Evolutionary conservation across 75 land plant species (phyloP), one percentile per base, ranked within the genome.

Genomic region (Cunninghamia lanceolata): DNA sequence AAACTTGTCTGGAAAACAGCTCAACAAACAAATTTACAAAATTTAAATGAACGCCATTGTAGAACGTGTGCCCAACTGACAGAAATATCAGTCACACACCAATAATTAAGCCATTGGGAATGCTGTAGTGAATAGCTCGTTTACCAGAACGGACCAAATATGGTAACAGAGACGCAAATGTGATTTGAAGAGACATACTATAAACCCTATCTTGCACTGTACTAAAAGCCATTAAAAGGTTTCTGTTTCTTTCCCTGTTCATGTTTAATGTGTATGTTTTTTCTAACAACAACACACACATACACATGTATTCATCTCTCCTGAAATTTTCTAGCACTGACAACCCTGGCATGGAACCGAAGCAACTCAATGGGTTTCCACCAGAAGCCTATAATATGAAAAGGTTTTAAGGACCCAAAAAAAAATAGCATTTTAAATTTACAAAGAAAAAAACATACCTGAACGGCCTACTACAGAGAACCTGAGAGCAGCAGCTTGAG

Each of bases 401-500:
- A 73, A 11, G 16, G 15, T 32, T 14, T 0, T 1, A 50, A 50
- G 1, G 16, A 2, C 0, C 4, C 10, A 9, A 28, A 9, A 25
- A 63, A 5, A 47, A 0, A 47, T 9, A 0, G 1, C 68, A 63
- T 28, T 28, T 63, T 6, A 4, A 63, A 21, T 28, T 63, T 63
- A 25, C 68, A 21, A 54, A 4, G 68, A 7, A 5, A 7, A 39
- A 45, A 80, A 45, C 46, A 80, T 80, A 80, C 82, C 34, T 28
- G 46, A 21, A 80, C 15, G 52, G 45, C 30, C 34, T 80, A 47
- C 32, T 80, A 32, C 50, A 80, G 50, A 28, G 9, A 42, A 45
- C 82, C 50, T 42, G 32, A 80, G 16, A 80, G 82, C 52, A n/a
- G 6, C 82, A n/a, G 82, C 15, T 80, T 45, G 82, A 80, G 34